A percentile compares a stretch with the other conserved stretches of the same genome.
Evolutionary conservation across 208 protist species (phyloP).

Genomic region (Angomonas ambiguus): DNA sequence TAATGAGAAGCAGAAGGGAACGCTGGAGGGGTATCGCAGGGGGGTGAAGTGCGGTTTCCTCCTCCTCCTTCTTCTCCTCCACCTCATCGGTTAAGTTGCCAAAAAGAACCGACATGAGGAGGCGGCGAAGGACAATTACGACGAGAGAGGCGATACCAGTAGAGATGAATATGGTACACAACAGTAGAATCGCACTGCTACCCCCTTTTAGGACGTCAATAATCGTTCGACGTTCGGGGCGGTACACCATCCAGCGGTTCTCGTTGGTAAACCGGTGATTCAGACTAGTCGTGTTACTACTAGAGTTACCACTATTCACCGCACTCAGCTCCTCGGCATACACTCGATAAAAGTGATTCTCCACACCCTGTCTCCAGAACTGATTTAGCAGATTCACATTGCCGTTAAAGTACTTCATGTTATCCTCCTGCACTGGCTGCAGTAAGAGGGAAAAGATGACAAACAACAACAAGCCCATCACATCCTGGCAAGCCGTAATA

Average conservation of each 20-base stretch:
- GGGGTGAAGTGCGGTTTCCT: not conserved
- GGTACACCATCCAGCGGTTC: not conserved
- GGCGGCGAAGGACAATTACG: conserved; percentile 8
- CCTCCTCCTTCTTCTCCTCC: not conserved
- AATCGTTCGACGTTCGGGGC: not conserved
- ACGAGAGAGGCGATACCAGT: conserved; percentile 8
- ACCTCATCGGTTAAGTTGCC: not conserved
- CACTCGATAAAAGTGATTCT: not conserved
- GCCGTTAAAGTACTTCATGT: not conserved
- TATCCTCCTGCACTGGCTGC: conserved; percentile 5
- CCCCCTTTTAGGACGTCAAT: conserved; percentile 2
- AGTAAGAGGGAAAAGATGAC: conserved; percentile 13
- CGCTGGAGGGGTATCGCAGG: not conserved
- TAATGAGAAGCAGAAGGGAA: conserved; percentile 7
- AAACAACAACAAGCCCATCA: conserved; percentile 18
- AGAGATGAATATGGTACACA: conserved; percentile 6
- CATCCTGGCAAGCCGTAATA: conserved; percentile 21
- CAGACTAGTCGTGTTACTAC: not conserved
- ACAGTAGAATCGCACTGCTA: conserved; percentile 6
- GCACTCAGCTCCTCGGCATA: not conserved
- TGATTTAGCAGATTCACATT: not conserved
- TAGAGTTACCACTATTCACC: not conserved
- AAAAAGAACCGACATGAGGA: not conserved
- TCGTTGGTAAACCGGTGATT: not conserved
- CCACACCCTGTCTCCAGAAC: conserved; percentile 7